Conservation (phyloP, 2,329 filamentous ascomycete species). For the Mycocentrospora acerina region DNA sequence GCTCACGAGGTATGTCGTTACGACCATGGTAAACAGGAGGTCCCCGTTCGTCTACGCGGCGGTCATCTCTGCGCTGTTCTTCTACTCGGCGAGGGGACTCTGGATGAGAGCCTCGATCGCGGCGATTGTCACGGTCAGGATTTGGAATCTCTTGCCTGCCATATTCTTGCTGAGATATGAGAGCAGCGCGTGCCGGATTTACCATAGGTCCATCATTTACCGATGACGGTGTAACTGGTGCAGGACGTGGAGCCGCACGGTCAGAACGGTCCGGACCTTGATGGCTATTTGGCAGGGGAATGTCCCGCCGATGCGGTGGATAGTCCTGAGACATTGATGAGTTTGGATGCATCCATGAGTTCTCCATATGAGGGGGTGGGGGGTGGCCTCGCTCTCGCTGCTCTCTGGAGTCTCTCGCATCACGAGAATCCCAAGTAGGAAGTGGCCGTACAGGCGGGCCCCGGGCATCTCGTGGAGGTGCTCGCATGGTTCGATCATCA, state of each 20-base stretch:
- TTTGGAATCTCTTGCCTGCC: slow-evolving; percentile 28
- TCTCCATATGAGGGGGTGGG: slow-evolving; percentile 17
- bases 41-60: slow-evolving; percentile 28
- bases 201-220: slow-evolving; percentile 30
- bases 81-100: slow-evolving; percentile 32
- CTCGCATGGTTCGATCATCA: slow-evolving; percentile 39
- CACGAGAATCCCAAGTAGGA: slow-evolving; percentile 27
- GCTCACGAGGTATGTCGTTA: slow-evolving; percentile 26
- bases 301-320: slow-evolving; percentile 28
- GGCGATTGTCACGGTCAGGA: slow-evolving; percentile 31
- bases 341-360: slow-evolving; percentile 25
- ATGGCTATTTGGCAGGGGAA: slow-evolving; percentile 16
- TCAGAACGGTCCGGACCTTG: slow-evolving; percentile 27
- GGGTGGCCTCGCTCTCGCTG: slow-evolving; percentile 30
- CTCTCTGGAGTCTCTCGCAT: slow-evolving; percentile 32
- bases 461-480: slow-evolving; percentile 34
- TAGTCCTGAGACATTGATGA: slow-evolving; percentile 27
- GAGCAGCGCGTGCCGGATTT: slow-evolving; percentile 47
- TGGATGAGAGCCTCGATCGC: slow-evolving; percentile 31
- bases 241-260: slow-evolving; percentile 17
- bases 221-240: slow-evolving; percentile 12
- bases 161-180: slow-evolving; percentile 41
- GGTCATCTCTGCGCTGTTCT: slow-evolving; percentile 23
- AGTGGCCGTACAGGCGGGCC: slow-evolving; percentile 24
- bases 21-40: slow-evolving; percentile 25